Evolutionary conservation across 768 basidiomycete genomes (phyloP), one percentile per base, ranked within the genome.

Genomic region (Tephrocybe sp.): DNA sequence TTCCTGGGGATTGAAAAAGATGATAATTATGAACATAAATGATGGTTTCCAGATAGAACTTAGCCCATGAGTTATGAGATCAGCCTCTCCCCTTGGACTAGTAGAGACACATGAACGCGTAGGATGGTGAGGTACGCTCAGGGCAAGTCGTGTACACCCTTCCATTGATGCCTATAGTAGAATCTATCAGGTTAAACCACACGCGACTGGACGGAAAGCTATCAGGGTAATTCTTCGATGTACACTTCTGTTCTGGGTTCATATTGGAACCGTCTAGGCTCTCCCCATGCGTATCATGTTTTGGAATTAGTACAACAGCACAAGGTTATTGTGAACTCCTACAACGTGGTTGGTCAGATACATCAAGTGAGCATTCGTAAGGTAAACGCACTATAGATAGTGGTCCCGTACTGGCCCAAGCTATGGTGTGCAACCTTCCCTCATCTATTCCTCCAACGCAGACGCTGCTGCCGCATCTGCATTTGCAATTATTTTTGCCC

Each of bases 401-500:
- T n/a, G n/a, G 42, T 49, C 44, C 54, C 49, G 41, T 56, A 48
- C 51, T 58, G 51, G 44, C 11, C 13, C 21, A 19, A 6, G 5
- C 43, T n/a, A n/a, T n/a, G n/a, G 49, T 43, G 38, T 28, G 2
- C 26, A 30, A 37, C 25, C 26, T 6, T 11, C 24, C 12, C 24
- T 37, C 30, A 13, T 42, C 40, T 55, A 61, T 16, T 55, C 47
- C 19, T 35, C 18, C 24, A 60, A 41, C 47, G 56, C 62, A 39
- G 59, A 39, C 15, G 62, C 64, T 4, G 54, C 58, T 18, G 55
- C 52, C 44, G 59, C 60, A 40, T 73, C 73, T 16, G 65, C 61
- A 16, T 60, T 63, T 16, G 59, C 70, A 24, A 69, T 56, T 49
- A 62, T 60, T 52, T 67, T 60, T 57, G 69, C 68, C 63, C 84